Conservation (phyloP, 192 early-diverging fungal species). For the Coemansia sp. region DNA sequence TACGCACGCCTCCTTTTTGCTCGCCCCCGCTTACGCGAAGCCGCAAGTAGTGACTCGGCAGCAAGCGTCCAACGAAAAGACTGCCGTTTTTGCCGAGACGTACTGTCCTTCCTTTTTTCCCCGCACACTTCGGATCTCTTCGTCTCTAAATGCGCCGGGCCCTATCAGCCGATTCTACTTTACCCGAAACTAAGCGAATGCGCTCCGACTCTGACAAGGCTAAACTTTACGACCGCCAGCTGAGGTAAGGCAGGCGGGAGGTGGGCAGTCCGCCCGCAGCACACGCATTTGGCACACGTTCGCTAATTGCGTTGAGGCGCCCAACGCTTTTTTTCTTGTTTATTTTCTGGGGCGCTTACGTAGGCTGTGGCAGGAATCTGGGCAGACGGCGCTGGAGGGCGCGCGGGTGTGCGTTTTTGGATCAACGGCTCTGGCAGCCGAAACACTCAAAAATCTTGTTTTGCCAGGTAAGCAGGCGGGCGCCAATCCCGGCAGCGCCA, state of each 20-base stretch:
- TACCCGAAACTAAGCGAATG: conserved; percentile 37
- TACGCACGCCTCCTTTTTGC: background rate
- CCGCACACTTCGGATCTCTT: background rate
- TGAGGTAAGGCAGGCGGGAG: conserved; percentile 18
- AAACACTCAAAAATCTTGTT: conserved; percentile 94
- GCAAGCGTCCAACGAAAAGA: background rate
- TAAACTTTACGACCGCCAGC: conserved; percentile 51
- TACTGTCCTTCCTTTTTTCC: background rate
- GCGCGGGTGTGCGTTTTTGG: conserved; percentile 86
- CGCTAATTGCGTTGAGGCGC: too few relatives aligned
- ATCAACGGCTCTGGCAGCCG: conserved; percentile 82
- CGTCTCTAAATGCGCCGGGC: conserved; percentile 41
- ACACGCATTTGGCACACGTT: too few relatives aligned
- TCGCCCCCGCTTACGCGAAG: background rate
- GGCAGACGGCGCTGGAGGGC: conserved; percentile 84
- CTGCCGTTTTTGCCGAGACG: background rate
- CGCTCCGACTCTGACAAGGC: conserved; percentile 41
- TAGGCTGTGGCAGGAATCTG: conserved; percentile 94
- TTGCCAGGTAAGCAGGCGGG: conserved; percentile 75
- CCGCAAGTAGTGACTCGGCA: background rate
- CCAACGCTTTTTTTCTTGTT: too few relatives aligned
- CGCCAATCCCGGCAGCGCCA: background rate
- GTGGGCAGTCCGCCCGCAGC: too few relatives aligned
- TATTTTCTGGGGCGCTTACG: too few relatives aligned
- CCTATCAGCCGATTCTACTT: conserved; percentile 20